A percentile compares a stretch with the other conserved stretches of the same genome.
phyloP scores from a whole-genome alignment of 345 rosid species.

The Isatis tinctoria region DNA sequence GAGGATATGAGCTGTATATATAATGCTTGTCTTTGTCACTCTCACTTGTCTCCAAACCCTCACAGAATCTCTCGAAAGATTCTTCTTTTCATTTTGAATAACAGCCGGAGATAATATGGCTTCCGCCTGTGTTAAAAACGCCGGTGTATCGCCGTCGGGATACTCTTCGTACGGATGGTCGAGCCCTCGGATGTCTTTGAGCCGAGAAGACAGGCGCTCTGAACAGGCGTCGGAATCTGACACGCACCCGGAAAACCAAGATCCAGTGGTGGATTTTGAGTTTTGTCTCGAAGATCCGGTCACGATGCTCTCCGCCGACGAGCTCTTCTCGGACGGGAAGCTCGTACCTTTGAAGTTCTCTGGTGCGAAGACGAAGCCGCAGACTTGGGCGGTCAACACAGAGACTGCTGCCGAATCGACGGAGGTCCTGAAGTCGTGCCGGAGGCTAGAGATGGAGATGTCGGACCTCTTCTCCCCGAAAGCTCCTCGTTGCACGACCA shows the following conservation, averaged over 20 bases:
- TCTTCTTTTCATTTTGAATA: not conserved
- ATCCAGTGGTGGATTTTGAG: constrained; percentile 65
- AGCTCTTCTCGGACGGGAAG: constrained; percentile 86
- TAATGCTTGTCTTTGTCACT: constrained; percentile 19
- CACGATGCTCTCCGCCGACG: constrained; percentile 86
- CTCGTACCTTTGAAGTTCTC: constrained; percentile 68
- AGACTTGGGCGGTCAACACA: constrained; percentile 19
- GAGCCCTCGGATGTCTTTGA: constrained; percentile 53
- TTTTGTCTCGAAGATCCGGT: constrained; percentile 80
- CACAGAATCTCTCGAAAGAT: not conserved
- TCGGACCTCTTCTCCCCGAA: constrained; percentile 70
- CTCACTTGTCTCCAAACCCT: constrained; percentile 14
- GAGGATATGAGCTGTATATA: constrained; percentile 26
- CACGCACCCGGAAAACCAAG: constrained; percentile 24
- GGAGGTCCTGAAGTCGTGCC: constrained; percentile 39
- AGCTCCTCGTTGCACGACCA: constrained; percentile 80
- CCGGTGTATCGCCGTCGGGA: constrained; percentile 51
- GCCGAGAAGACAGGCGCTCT: constrained; percentile 44
- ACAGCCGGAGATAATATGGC: constrained; percentile 41
- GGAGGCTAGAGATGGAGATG: constrained; percentile 41
- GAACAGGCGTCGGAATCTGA: not conserved
- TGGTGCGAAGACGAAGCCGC: constrained; percentile 4
- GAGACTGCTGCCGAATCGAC: constrained; percentile 22
- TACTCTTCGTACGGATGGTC: constrained; percentile 56
- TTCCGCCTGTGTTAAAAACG: constrained; percentile 80